A percentile compares a stretch with the other conserved stretches of the same genome.
phyloP scores from a whole-genome alignment of 805 yeast species.

The Priceomyces melissophilus region DNA sequence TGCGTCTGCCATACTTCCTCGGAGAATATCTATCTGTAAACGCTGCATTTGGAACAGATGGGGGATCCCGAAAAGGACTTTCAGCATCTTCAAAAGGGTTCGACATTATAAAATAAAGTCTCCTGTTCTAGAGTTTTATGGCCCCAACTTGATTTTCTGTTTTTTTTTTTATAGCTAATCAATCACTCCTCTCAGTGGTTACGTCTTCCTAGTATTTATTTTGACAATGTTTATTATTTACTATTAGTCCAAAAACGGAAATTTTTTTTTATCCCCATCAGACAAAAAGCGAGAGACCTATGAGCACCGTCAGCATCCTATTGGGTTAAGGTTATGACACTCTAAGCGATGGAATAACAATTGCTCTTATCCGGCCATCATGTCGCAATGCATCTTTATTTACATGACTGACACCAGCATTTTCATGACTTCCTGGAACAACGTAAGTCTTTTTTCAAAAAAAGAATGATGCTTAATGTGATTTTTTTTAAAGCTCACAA shows the following conservation, averaged over 20 bases:
- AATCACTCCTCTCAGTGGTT: neutral
- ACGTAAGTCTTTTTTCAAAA: no score
- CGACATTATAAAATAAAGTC: slow-evolving; percentile 15
- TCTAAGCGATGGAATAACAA: no score
- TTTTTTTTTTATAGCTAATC: neutral
- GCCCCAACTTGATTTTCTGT: no score
- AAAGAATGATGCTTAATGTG: no score
- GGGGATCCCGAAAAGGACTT: slow-evolving; percentile 32
- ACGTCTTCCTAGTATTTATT: slow-evolving; percentile 1
- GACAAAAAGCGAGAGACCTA: no score
- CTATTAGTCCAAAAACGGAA: slow-evolving; percentile 1
- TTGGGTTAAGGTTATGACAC: no score
- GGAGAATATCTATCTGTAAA: slow-evolving; percentile 38
- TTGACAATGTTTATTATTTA: slow-evolving; percentile 2
- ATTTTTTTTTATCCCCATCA: neutral
- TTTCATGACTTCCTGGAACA: no score
- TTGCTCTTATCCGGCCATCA: no score
- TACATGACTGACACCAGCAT: no score
- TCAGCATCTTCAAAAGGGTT: slow-evolving; percentile 32
- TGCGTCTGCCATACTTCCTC: slow-evolving; percentile 25
- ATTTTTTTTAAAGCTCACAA: no score
- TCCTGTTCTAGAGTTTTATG: neutral
- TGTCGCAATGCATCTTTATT: no score
- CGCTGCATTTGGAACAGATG: slow-evolving; percentile 36
- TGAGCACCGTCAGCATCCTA: no score